Evolutionary conservation across 1,284 basidiomycete genomes (phyloP).

Genomic region (Megacollybia platyphylla): DNA sequence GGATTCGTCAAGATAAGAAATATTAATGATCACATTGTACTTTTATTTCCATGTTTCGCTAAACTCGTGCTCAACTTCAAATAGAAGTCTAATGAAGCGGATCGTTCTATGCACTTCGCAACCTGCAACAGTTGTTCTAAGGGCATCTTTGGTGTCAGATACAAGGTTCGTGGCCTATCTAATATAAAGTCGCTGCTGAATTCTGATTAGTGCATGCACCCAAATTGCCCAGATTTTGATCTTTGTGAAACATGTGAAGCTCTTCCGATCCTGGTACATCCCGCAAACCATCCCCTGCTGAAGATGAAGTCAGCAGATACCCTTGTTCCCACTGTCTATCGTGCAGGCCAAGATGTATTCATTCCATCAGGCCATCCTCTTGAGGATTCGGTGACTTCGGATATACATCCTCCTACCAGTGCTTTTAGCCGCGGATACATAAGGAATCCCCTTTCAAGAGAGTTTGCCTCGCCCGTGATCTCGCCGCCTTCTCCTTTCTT

Average conservation of each 20-base stretch:
- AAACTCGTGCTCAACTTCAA: not conserved
- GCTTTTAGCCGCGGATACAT: not conserved
- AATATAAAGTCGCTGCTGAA: constrained; percentile 5
- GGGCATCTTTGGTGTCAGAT: constrained; percentile 50
- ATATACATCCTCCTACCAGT: too few relatives aligned
- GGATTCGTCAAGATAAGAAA: constrained; percentile 59
- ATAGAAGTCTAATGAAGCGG: constrained; percentile 12
- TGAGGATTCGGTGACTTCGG: too few relatives aligned
- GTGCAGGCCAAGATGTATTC: constrained; percentile 18
- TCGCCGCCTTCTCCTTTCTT: constrained; percentile 11
- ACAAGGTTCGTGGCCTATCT: constrained; percentile 37
- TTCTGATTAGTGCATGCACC: constrained; percentile 61
- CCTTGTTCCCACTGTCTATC: constrained; percentile 37
- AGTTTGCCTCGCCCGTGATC: constrained; percentile 3
- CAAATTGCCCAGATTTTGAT: constrained; percentile 73
- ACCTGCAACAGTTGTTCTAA: constrained; percentile 43
- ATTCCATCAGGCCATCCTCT: constrained; percentile 7
- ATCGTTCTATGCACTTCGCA: constrained; percentile 27
- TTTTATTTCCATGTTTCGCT: constrained; percentile 10
- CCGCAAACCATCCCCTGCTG: constrained; percentile 61
- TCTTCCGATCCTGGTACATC: constrained; percentile 67
- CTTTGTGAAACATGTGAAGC: constrained; percentile 77
- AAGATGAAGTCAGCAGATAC: constrained; percentile 55
- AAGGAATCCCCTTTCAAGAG: not conserved
- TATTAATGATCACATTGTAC: constrained; percentile 43